Evolutionary conservation across 805 yeast genomes (phyloP), one percentile per base, ranked within the genome.

Genomic region (Clavispora fructus): DNA sequence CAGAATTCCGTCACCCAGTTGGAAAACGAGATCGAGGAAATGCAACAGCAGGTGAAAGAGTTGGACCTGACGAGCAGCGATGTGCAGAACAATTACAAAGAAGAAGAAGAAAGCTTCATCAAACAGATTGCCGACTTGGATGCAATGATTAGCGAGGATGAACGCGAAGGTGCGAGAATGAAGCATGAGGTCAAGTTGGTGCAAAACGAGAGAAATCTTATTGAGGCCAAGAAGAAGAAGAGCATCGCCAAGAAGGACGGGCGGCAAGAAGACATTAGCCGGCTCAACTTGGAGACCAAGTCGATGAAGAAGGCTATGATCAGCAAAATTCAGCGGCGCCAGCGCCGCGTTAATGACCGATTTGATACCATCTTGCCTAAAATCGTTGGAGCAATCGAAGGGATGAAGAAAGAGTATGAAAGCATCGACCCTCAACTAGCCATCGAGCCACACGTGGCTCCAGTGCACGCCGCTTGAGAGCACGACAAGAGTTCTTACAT

Each of bases 1-100:
- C 63, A 70, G 48, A 73, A 70, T 45, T 59, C 69, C 0, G 71
- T 69, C 5, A 54, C 56, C 13, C 75, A 71, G 52, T 55, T 69
- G 40, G 74, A 71, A 47, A 45, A 48, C 26, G 77, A 71, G 33
- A 63, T 70, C 16, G 50, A 51, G 13, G 56, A 51, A 8, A 54
- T 67, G 39, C 54, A 57, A 23, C 42, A 42, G 28, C 50, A 57
- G 35, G 47, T 65, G 9, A 37, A 44, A 2, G 50, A 54, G 5
- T 48, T 56, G 19, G 53, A 49, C 14, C 30, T 32, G 6, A 43
- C 53, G 8, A 56, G 56, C 35, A 40, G 42, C 9, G 43, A 45
- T 14, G 47, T 52, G n/a, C 55, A 54, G 4, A 48, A 47, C 8
- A 51, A 45, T 28, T 57, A 56, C 39, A 46, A 52, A n/a, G 52